Conservation (phyloP, 805 yeast species). For the Wickerhamiella cacticola region DNA sequence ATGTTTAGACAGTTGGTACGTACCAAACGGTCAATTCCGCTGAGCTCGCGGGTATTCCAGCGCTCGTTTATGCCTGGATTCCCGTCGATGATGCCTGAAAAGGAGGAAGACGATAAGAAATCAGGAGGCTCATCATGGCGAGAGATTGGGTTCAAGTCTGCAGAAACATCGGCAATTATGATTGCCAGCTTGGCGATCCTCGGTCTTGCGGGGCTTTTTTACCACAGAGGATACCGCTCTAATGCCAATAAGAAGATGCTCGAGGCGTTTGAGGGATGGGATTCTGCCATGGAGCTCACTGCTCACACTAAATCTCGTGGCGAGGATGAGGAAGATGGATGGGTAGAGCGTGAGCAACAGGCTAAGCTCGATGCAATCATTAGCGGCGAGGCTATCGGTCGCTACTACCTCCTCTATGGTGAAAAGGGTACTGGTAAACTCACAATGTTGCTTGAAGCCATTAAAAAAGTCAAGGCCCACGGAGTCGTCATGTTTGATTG, state of each 20-base stretch:
- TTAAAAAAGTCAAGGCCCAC: slow-evolving; percentile 48
- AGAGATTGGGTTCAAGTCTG: slow-evolving; percentile 17
- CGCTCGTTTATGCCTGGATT: slow-evolving; percentile 9
- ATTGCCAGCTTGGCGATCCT: slow-evolving; percentile 54
- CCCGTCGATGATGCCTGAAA: background rate
- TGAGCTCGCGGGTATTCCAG: background rate
- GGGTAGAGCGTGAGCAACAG: slow-evolving; percentile 69
- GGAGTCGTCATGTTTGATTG: slow-evolving; percentile 68
- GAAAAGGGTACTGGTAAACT: slow-evolving; percentile 85
- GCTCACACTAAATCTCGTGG: slow-evolving; percentile 32
- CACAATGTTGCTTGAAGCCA: slow-evolving; percentile 58
- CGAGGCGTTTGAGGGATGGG: slow-evolving; percentile 54
- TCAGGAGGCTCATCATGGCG: slow-evolving; percentile 10
- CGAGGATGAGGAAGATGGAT: slow-evolving; percentile 29
- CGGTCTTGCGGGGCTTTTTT: slow-evolving; percentile 59
- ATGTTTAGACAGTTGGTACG: background rate
- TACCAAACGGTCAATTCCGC: background rate
- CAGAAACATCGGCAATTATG: slow-evolving; percentile 61
- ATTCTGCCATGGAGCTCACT: slow-evolving; percentile 48
- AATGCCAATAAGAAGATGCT: slow-evolving; percentile 57
- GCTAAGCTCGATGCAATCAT: slow-evolving; percentile 50
- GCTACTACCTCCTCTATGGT: slow-evolving; percentile 63
- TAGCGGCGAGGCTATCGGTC: slow-evolving; percentile 49
- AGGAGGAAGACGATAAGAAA: slow-evolving; percentile 2
- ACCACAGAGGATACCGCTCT: slow-evolving; percentile 48